Base-by-base conservation (phyloP, 2,329 filamentous ascomycete species). In the Phyllosticta citribraziliensis region DNA sequence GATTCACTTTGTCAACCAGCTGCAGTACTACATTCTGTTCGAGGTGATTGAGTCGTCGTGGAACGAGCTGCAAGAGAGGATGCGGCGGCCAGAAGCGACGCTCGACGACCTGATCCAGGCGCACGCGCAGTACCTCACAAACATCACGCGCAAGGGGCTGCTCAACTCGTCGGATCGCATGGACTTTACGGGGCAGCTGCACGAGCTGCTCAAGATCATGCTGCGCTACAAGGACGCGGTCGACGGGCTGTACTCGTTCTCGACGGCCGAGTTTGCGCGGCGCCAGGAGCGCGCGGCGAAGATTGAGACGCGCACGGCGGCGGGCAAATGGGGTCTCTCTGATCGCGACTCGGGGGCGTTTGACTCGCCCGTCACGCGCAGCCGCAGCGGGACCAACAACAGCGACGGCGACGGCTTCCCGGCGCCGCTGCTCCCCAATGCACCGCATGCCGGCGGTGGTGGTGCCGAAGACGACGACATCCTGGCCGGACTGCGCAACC, bases 11-110 rank as follows among this genome's bases (percentile, higher is more conserved):
- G 87, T 97, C 69, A 91, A 91, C 65, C 94, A 99, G 75, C 82
- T 99, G 14, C 94, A 99, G 74, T 97, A 97, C 77, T 99, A 99
- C 73, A 97, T 99, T 67, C 81, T 99, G 10, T 99, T 97, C 70
- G 94, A 99, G 74, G 94, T 99, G 67, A 97, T 99, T 67, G 94
- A 99, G 74, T 88, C 89, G 40, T 94, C 90, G 56, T 99, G 94
- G 95, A 89, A 89, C 64, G 88, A 93, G 70, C 82, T 99, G 2
- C 89, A 97, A 73, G 83, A 84, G 27, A 88, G 88, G 33, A 87
- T 97, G 64, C 85, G 83, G 60, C 91, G 89, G 71, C 90, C 93
- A 14, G 89, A 89, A 66, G 92, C 88, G 70, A 99, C 94, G 0
- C 83, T 99, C 11, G 95, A 99, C 76, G 94, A 97, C 70, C 82